Percentiles rank a stretch among this genome's conserved stretches.
These are phyloP conservation scores for Sugiyamaella grinbergsii DNA, from an alignment of 1,139 yeast species.

Conservation along the genomic window DNA sequence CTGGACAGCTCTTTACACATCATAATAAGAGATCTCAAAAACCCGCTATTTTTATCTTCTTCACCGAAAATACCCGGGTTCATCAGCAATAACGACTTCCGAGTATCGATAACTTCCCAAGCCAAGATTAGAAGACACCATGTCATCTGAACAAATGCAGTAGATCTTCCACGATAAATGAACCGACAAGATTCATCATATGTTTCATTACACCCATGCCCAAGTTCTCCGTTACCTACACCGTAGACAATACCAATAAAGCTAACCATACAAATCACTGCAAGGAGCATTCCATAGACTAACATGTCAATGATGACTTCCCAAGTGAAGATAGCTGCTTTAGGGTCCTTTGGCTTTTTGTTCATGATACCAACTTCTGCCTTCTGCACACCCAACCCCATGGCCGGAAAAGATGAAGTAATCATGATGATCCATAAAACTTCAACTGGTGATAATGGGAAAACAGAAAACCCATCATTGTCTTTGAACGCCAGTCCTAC, in stretches of 20 bases:
- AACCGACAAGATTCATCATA: constrained; percentile 54
- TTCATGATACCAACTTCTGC: constrained; percentile 70
- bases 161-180: constrained; percentile 80
- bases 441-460: constrained; percentile 78
- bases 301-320: constrained; percentile 74
- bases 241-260: constrained; percentile 66
- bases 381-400: constrained; percentile 78
- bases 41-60: neutral
- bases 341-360: constrained; percentile 61
- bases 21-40: constrained; percentile 59
- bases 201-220: constrained; percentile 60
- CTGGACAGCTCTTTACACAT: constrained; percentile 54
- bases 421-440: constrained; percentile 79
- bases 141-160: constrained; percentile 82
- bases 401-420: constrained; percentile 81
- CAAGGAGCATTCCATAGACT: constrained; percentile 74
- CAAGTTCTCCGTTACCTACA: constrained; percentile 58
- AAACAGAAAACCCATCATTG: constrained; percentile 59
- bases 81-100: constrained; percentile 74
- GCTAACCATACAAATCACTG: constrained; percentile 66
- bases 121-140: constrained; percentile 88
- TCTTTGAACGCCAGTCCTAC: constrained; percentile 74
- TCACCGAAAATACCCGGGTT: constrained; percentile 55
- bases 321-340: constrained; percentile 64
- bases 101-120: constrained; percentile 85